Evolutionary conservation across 768 basidiomycete genomes (phyloP), one percentile per base, ranked within the genome.

Genomic region (Amanita jacksonii): DNA sequence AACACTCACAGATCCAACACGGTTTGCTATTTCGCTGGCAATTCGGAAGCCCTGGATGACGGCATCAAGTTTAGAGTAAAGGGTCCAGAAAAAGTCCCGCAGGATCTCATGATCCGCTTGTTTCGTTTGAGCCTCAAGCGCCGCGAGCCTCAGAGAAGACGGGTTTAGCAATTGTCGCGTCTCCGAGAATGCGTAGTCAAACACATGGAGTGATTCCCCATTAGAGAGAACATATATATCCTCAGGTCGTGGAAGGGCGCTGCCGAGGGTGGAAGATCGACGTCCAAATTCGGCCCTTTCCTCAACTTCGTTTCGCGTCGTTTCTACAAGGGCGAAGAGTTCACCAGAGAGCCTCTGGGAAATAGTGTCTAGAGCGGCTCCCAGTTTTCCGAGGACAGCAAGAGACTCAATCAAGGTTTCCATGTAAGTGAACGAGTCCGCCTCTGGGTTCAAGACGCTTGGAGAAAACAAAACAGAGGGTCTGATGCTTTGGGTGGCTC

Each of bases 31-130:
- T 59, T 99, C 96, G 49, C 82, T 91, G 3, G 92, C 75, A 3
- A 96, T 82, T 41, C 92, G 70, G 49, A 96, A 67, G 8, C 93
- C 89, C 59, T 99, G 93, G 10, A 85, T 73, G 15, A 98, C 86
- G 23, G 96, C 96, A 56, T 92, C 84, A 37, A 99, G 56, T 61
- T 99, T 98, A 12, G 91, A 96, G 59, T 90, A 99, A 12, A 94
- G 57, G 2, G 94, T 96, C 94, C 94, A 98, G 61, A 98, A 98
- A 27, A 99, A 70, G 60, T 98, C 96, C 48, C 69, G 74, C 43
- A 99, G 60, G 10, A 85, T 84, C 55, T 94, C 91, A 48, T 89
- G 86, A 53, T 96, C 87, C 13, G 72, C 67, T 24, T 77, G 73
- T 49, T 81, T 85, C 0, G 78, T 66, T 13, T 81, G 76, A 5